Base-by-base conservation (phyloP, 2,329 filamentous ascomycete species). In the Gyromitra esculenta region DNA sequence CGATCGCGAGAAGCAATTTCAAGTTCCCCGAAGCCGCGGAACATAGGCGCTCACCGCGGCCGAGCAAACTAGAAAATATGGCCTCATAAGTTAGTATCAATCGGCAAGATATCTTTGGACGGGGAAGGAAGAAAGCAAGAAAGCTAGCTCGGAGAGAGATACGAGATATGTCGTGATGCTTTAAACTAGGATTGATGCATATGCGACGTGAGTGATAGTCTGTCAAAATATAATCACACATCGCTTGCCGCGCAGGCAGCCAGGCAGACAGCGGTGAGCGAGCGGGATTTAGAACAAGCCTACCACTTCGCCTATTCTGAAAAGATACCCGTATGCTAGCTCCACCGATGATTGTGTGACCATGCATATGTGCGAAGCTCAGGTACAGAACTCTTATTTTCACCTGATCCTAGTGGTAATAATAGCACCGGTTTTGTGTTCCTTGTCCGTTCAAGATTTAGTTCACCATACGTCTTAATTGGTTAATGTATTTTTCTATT, bases 261-360 rank as follows among this genome's bases (percentile, higher is more conserved):
- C 15, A 15, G 11, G 43, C 7, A 13, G 43, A 15, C 3, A 15
- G 15, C 43, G 43, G 15, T 45, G 11, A 45, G 25, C 25, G 25
- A 31, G 25, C 25, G 60, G 11, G 31, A 48, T 31, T 11, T 13
- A 5, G 5, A 11, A 35, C 15, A 45, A 15, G 41, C 41, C 41
- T 45, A 63, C 25, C 62, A 21, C 45, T n/a, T 54, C 45, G 62
- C 62, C 62, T 65, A 65, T 52, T 35, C 39, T 39, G 31, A 31
- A 41, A 4, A 64, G 25, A n/a, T 54, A 52, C 11, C 11, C 43
- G 13, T 25, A 13, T 9, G 9, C 7, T 15, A 13, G 37, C 8
- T 5, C 43, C 39, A 31, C 45, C 11, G 2, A 7, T 25, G 43
- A n/a, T 35, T 21, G 45, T 65, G 45, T 6, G 31, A 18, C 48